Conservation (phyloP, 805 yeast species). For the Suhomyces prunicola region DNA sequence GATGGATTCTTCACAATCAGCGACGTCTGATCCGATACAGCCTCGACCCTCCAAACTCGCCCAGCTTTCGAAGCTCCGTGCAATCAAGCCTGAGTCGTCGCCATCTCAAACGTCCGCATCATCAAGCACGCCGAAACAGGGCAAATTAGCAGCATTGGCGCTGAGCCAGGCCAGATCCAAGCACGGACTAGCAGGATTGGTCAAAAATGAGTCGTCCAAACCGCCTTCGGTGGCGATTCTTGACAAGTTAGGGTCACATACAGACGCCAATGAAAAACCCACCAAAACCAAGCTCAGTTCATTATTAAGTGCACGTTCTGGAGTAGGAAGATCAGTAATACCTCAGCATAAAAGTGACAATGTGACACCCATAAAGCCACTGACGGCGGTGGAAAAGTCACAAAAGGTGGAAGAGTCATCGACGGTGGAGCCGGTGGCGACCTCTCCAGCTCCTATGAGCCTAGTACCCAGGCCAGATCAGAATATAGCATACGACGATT, state of each 20-base stretch:
- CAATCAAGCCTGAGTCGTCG: conserved; percentile 8
- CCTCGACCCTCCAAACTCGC: conserved; percentile 19
- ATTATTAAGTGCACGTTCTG: neutral
- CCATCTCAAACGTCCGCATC: neutral
- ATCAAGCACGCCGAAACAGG: neutral
- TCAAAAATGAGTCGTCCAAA: conserved; percentile 25
- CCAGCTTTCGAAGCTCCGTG: conserved; percentile 21
- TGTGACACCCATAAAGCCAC: neutral
- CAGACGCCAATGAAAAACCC: neutral
- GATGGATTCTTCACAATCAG: neutral
- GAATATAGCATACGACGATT: neutral
- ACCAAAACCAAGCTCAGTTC: neutral
- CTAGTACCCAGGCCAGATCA: neutral
- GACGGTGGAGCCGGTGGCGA: neutral
- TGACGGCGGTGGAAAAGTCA: neutral
- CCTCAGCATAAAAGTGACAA: neutral
- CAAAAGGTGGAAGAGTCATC: neutral
- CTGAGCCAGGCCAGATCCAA: neutral
- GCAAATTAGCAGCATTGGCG: neutral
- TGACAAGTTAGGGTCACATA: conserved; percentile 5
- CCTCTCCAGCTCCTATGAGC: neutral
- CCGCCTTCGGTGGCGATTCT: conserved; percentile 16
- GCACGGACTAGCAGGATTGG: conserved; percentile 32
- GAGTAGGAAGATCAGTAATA: neutral
- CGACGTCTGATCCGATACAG: neutral